Conservation (phyloP, 2,329 filamentous ascomycete species). For the Talaromyces pinophilus region DNA sequence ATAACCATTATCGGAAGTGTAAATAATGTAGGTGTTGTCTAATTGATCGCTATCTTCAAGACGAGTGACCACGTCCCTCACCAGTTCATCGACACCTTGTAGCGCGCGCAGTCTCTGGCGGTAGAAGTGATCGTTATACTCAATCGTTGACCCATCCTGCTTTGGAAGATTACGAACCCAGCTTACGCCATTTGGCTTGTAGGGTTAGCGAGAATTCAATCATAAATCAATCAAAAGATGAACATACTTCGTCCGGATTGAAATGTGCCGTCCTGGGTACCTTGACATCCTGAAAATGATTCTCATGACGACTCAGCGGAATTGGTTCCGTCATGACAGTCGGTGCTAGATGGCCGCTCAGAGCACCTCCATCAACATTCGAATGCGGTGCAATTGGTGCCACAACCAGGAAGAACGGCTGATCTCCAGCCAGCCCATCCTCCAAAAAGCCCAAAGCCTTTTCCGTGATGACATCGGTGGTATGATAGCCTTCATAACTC, state of each 20-base stretch:
- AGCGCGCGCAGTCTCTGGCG: constrained; percentile 52
- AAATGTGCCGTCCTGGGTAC: constrained; percentile 66
- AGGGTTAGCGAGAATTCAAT: background rate
- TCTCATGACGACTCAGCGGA: constrained; percentile 60
- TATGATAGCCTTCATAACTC: constrained; percentile 58
- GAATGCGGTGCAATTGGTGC: constrained; percentile 69
- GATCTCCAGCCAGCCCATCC: constrained; percentile 55
- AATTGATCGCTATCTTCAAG: constrained; percentile 46
- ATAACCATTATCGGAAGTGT: constrained; percentile 62
- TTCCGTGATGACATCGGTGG: constrained; percentile 60
- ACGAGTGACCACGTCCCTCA: constrained; percentile 48
- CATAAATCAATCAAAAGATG: background rate
- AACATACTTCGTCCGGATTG: constrained; percentile 59
- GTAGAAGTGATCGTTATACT: constrained; percentile 57
- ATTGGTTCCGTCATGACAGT: constrained; percentile 54
- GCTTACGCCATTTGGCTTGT: constrained; percentile 45
- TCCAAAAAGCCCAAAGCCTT: constrained; percentile 63
- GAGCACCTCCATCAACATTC: constrained; percentile 49
- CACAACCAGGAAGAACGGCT: constrained; percentile 68
- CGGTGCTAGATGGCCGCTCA: constrained; percentile 29
- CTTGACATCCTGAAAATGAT: constrained; percentile 61
- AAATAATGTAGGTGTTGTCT: constrained; percentile 63
- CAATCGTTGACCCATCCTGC: constrained; percentile 50
- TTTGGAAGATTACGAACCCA: constrained; percentile 50
- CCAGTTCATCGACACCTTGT: constrained; percentile 58